These are phyloP conservation scores for Cladosporium sp. DNA, from an alignment of 2,329 filamentous ascomycete species.

Conservation along the genomic window DNA sequence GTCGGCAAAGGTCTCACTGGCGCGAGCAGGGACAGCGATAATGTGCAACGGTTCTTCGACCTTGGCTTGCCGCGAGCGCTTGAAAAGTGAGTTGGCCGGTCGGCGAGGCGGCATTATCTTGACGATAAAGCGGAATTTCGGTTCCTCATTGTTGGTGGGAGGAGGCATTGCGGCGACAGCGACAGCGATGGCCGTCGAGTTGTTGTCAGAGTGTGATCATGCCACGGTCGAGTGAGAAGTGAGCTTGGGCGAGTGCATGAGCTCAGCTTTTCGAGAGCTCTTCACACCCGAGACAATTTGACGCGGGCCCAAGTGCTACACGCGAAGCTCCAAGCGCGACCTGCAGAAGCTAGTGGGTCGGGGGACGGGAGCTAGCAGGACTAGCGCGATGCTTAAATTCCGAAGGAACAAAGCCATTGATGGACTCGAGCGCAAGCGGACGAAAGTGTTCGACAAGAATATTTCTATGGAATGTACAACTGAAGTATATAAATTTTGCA, in stretches of 20 bases:
- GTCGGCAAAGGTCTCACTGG: slow-evolving; percentile 19
- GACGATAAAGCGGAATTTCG: slow-evolving; percentile 17
- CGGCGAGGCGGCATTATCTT: slow-evolving; percentile 22
- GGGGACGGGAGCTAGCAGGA: neutral
- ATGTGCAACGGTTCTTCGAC: slow-evolving; percentile 7
- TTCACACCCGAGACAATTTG: neutral
- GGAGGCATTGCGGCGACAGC: slow-evolving; percentile 8
- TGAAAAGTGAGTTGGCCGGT: slow-evolving; percentile 15
- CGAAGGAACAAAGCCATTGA: slow-evolving; percentile 4
- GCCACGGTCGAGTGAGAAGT: neutral
- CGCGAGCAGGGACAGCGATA: slow-evolving; percentile 15
- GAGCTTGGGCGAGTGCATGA: neutral
- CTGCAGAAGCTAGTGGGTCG: neutral
- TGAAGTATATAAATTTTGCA: neutral
- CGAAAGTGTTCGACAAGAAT: neutral
- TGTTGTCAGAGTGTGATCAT: slow-evolving; percentile 11
- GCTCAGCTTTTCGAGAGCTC: neutral
- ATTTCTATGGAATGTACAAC: neutral
- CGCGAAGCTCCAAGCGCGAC: neutral
- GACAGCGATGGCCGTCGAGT: slow-evolving; percentile 13
- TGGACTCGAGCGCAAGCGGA: neutral
- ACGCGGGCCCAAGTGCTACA: neutral
- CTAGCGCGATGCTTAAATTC: neutral
- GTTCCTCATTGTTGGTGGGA: neutral
- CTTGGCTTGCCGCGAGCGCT: slow-evolving; percentile 10